Conservation (phyloP, 2,329 filamentous ascomycete genomes). For the Metarhizium guizhouense region DNA sequence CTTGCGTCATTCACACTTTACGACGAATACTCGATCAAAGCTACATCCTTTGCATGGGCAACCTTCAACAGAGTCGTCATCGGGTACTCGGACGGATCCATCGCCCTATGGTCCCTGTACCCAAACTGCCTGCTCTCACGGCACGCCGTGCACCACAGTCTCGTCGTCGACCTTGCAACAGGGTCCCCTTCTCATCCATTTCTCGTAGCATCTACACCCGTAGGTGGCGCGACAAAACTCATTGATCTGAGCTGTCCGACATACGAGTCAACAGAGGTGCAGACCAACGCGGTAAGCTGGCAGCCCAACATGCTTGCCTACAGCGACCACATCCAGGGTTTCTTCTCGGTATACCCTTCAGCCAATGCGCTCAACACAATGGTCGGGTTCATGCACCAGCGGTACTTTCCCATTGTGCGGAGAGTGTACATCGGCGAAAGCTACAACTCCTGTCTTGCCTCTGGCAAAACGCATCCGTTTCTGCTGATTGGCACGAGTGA, state of each 20-base stretch:
- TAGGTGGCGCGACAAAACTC: slow-evolving; percentile 44
- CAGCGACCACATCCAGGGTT: slow-evolving; percentile 47
- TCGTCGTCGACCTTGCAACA: slow-evolving; percentile 45
- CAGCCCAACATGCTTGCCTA: slow-evolving; percentile 45
- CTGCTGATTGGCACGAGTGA: slow-evolving; percentile 44
- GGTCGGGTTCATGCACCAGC: slow-evolving; percentile 42
- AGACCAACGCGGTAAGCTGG: slow-evolving; percentile 39
- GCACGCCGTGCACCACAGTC: slow-evolving; percentile 43
- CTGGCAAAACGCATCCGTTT: slow-evolving; percentile 43
- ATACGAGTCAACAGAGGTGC: slow-evolving; percentile 43
- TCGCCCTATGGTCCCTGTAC: slow-evolving; percentile 47
- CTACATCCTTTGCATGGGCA: slow-evolving; percentile 46
- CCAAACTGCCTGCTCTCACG: slow-evolving; percentile 40
- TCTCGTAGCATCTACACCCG: slow-evolving; percentile 43
- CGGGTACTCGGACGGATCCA: slow-evolving; percentile 47
- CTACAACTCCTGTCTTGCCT: slow-evolving; percentile 39
- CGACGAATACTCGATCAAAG: slow-evolving; percentile 37
- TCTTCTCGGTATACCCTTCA: slow-evolving; percentile 42
- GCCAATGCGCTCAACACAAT: slow-evolving; percentile 43
- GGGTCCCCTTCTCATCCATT: slow-evolving; percentile 49
- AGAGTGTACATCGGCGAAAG: slow-evolving; percentile 42
- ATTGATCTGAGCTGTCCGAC: slow-evolving; percentile 44
- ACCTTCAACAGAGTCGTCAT: slow-evolving; percentile 45
- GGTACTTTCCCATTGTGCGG: slow-evolving; percentile 43
- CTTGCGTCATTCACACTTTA: slow-evolving; percentile 35